A percentile compares a stretch with the other conserved stretches of the same genome.
Evolutionary conservation across 192 early-diverging fungal genomes (phyloP).

Genomic region (Linderina pennispora): DNA sequence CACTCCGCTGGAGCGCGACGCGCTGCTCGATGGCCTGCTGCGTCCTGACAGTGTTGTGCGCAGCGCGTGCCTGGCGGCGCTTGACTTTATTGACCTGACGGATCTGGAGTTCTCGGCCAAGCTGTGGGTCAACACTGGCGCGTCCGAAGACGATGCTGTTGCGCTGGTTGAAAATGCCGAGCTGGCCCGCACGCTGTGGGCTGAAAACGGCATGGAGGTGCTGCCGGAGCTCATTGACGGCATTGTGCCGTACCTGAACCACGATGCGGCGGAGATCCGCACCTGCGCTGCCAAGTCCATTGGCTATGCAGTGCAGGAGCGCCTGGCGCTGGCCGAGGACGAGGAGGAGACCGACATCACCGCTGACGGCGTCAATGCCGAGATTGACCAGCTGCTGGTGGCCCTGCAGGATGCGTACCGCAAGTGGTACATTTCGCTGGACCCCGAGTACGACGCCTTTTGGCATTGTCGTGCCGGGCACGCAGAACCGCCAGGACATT

Average conservation of each 20-base stretch:
- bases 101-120: constrained; percentile 13
- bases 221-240: constrained; percentile 15
- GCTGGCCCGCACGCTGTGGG: constrained; percentile 32
- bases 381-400: constrained; percentile 8
- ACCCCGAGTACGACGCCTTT: constrained; percentile 85
- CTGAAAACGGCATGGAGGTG: constrained; percentile 35
- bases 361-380: background rate
- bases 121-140: constrained; percentile 33
- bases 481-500: constrained; percentile 74
- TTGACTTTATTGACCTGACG: constrained; percentile 42
- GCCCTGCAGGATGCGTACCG: constrained; percentile 22
- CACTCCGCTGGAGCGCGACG: constrained; percentile 26
- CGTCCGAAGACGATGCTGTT: constrained; percentile 5
- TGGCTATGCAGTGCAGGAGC: constrained; percentile 6
- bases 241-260: constrained; percentile 20
- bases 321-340: constrained; percentile 1
- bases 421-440: constrained; percentile 56
- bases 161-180: constrained; percentile 32
- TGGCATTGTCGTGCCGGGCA: constrained; percentile 84
- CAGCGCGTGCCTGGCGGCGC: constrained; percentile 34
- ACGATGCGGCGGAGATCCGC: constrained; percentile 18
- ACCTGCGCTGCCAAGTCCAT: constrained; percentile 20
- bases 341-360: background rate
- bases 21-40: constrained; percentile 20
- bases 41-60: constrained; percentile 36